Conservation (phyloP, 2,329 filamentous ascomycete genomes). For the Aspergillus caelatus region DNA sequence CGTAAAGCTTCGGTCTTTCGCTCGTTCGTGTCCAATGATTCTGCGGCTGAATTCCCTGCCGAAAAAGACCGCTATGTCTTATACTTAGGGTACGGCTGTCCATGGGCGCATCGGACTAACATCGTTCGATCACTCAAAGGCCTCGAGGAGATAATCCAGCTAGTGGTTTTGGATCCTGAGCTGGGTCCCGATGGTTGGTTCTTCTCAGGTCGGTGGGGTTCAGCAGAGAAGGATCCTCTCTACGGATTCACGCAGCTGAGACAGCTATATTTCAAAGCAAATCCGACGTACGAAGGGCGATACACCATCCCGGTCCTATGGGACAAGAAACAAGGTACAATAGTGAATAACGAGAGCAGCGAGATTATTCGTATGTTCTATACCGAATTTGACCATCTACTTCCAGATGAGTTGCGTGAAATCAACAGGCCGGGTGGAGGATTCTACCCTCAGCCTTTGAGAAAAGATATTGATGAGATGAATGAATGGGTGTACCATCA, state of each 20-base stretch:
- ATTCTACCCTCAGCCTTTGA: conserved; percentile 67
- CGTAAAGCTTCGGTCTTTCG: conserved; percentile 60
- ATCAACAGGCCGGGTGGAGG: conserved; percentile 54
- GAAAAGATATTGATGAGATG: conserved; percentile 68
- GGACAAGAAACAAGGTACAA: conserved; percentile 72
- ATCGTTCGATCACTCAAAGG: conserved; percentile 55
- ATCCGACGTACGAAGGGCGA: conserved; percentile 69
- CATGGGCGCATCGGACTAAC: conserved; percentile 61
- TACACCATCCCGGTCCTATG: conserved; percentile 84
- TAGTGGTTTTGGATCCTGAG: conserved; percentile 47
- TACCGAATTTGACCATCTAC: conserved; percentile 70
- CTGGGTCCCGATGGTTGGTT: conserved; percentile 66
- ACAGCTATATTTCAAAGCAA: conserved; percentile 73
- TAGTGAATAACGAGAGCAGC: conserved; percentile 85
- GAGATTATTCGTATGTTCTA: conserved; percentile 88
- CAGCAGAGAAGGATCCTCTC: conserved; percentile 65
- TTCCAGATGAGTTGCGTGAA: conserved; percentile 62
- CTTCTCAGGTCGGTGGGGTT: conserved; percentile 67
- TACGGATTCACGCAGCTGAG: conserved; percentile 72
- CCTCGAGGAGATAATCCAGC: conserved; percentile 52
- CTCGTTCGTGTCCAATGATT: conserved; percentile 56
- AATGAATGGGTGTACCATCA: conserved; percentile 74
- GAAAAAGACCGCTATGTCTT: conserved; percentile 64
- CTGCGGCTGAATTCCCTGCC: conserved; percentile 57
- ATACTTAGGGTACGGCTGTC: conserved; percentile 64